Percentiles rank a stretch among this genome's conserved stretches.
Conservation (phyloP, 495 filamentous ascomycete species). For the Letharia lupina region DNA sequence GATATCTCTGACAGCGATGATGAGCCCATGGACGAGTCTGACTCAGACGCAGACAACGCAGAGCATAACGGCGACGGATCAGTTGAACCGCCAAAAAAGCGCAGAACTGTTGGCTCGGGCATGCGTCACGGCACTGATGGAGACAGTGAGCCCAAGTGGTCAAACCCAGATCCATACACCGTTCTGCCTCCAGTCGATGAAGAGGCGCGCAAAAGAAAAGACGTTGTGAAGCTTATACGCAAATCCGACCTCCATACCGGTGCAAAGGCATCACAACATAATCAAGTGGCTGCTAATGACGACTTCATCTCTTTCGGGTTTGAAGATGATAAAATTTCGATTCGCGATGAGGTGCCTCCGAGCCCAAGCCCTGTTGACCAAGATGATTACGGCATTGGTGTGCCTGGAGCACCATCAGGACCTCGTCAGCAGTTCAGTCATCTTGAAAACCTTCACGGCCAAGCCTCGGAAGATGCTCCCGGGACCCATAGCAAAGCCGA, state of each 20-base stretch:
- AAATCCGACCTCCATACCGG: conserved; percentile 57
- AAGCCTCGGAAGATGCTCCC: conserved; percentile 8
- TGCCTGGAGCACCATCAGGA: conserved; percentile 28
- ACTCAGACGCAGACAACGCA: conserved; percentile 36
- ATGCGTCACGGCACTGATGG: conserved; percentile 36
- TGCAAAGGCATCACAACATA: conserved; percentile 36
- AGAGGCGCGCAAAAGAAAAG: conserved; percentile 57
- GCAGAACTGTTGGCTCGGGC: conserved; percentile 41
- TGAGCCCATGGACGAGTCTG: conserved; percentile 53
- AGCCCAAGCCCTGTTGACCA: conserved; percentile 8
- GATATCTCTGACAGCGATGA: conserved; percentile 68
- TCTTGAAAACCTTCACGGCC: conserved; percentile 19
- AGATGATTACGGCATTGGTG: conserved; percentile 12
- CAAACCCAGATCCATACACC: conserved; percentile 89
- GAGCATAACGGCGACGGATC: conserved; percentile 3
- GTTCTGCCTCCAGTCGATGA: conserved; percentile 65
- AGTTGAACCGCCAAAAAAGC: conserved; percentile 38
- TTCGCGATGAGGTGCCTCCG: neutral
- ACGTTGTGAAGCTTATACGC: conserved; percentile 79
- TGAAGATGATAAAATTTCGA: conserved; percentile 40
- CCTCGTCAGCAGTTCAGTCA: conserved; percentile 25
- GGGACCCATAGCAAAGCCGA: conserved; percentile 5
- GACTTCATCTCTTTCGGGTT: conserved; percentile 81
- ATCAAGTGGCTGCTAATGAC: conserved; percentile 52
- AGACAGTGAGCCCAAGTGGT: conserved; percentile 63